Percentiles rank a stretch among this genome's conserved stretches.
phyloP scores from a whole-genome alignment of 345 rosid genomes.

The Rhodomyrtus tomentosa region DNA sequence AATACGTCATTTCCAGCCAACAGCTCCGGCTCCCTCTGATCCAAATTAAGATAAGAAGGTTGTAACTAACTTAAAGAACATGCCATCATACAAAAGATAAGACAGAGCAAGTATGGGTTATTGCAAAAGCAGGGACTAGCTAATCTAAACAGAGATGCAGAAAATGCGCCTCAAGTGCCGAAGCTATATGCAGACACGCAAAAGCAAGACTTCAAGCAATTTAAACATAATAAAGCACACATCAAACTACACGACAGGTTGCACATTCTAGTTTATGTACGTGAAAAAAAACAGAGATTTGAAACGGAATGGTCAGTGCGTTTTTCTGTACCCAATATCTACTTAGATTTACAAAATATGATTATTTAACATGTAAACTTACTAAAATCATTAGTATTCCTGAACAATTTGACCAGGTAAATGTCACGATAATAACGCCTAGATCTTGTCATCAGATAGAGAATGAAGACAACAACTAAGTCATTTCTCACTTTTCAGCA shows the following conservation, averaged over 20 bases:
- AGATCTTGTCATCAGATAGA: not conserved
- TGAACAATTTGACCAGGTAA: not conserved
- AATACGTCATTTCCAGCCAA: constrained; percentile 86
- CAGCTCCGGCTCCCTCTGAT: constrained; percentile 87
- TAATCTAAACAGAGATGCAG: not conserved
- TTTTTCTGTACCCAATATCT: not conserved
- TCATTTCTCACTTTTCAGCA: not conserved
- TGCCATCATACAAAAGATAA: not conserved
- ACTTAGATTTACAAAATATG: not conserved
- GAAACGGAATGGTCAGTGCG: not conserved
- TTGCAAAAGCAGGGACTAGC: not conserved
- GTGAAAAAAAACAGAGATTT: not conserved
- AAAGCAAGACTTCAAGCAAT: not conserved
- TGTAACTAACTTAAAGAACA: not conserved
- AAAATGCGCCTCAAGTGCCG: not conserved
- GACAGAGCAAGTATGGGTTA: not conserved
- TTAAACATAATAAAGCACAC: not conserved
- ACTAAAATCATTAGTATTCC: not conserved
- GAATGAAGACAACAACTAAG: not conserved
- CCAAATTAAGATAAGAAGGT: not conserved
- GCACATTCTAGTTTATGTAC: not conserved
- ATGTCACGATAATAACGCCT: not conserved
- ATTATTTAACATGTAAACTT: not conserved
- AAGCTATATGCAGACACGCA: not conserved
- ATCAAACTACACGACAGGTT: not conserved